phyloP scores from a whole-genome alignment of 345 rosid genomes.

The Rhodamnia argentea region DNA sequence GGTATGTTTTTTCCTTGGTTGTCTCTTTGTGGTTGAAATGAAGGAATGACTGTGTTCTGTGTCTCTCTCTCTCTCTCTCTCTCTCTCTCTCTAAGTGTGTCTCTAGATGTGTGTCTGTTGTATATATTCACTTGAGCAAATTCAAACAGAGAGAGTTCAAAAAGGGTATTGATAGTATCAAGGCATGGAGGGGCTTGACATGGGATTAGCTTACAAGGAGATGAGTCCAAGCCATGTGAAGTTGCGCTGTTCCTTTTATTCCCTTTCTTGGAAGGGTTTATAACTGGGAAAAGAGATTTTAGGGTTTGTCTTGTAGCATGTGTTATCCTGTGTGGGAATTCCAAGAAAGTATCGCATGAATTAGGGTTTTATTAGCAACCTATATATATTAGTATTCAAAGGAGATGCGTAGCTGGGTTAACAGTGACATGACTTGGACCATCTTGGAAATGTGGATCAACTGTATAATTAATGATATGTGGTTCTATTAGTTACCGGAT shows the following conservation, averaged over 20 bases:
- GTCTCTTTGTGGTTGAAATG: conserved; percentile 25
- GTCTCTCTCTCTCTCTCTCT: neutral
- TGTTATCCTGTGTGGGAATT: neutral
- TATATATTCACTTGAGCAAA: conserved; percentile 1
- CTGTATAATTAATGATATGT: neutral
- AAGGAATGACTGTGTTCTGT: neutral
- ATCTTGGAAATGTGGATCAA: neutral
- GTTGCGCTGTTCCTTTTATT: conserved; percentile 6
- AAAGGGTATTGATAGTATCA: neutral
- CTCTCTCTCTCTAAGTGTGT: neutral
- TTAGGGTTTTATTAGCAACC: neutral
- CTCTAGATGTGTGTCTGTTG: neutral
- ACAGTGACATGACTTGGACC: neutral
- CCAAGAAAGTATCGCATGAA: neutral
- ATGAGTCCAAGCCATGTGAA: conserved; percentile 7
- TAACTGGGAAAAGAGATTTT: neutral
- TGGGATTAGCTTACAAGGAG: neutral
- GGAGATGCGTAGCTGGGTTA: neutral
- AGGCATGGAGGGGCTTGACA: neutral
- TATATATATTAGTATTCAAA: neutral
- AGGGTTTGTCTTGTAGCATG: neutral
- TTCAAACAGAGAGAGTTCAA: conserved; percentile 5
- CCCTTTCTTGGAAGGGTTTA: neutral
- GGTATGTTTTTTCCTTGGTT: conserved; percentile 20
- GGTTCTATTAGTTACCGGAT: neutral